These are phyloP conservation scores for Colletotrichum zoysiae DNA, from an alignment of 2,329 filamentous ascomycete genomes.

Conservation along the genomic window DNA sequence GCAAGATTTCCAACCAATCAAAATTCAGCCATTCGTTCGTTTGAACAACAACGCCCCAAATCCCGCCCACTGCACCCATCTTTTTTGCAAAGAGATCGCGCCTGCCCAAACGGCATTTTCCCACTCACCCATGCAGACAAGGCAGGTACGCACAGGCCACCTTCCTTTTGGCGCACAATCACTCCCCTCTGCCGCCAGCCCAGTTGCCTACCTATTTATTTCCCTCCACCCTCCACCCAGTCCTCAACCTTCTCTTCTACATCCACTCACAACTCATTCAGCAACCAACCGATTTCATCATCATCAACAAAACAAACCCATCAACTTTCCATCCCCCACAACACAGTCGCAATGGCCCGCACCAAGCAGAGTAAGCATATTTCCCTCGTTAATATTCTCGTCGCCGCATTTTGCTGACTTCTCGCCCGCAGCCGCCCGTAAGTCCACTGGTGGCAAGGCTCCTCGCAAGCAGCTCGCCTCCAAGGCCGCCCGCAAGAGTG, in stretches of 20 bases:
- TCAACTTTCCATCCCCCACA: conserved; percentile 48
- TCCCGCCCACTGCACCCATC: conserved; percentile 6
- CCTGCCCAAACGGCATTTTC: conserved; percentile 36
- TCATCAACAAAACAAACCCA: conserved; percentile 48
- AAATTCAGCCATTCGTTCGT: conserved; percentile 35
- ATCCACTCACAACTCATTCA: conserved; percentile 54
- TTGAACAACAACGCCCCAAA: conserved; percentile 34
- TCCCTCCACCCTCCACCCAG: conserved; percentile 48
- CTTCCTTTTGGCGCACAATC: conserved; percentile 42
- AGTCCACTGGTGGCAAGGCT: conserved; percentile 85
- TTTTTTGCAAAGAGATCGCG: conserved; percentile 26
- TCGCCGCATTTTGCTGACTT: conserved; percentile 5
- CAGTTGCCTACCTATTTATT: conserved; percentile 47
- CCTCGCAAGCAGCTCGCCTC: conserved; percentile 97
- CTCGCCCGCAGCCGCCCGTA: conserved; percentile 61
- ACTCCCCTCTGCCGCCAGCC: conserved; percentile 48
- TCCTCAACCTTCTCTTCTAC: conserved; percentile 50
- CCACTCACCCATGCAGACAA: conserved; percentile 7
- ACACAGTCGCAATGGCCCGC: conserved; percentile 67
- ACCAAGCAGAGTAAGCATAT: conserved; percentile 67
- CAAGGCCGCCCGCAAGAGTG: conserved; percentile 98
- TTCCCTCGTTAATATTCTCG: no score
- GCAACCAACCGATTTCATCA: conserved; percentile 47
- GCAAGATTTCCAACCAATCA: conserved; percentile 42
- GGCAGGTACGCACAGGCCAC: conserved; percentile 38